Conservation (phyloP, 768 basidiomycete genomes). For the Cystobasidium ongulense region DNA sequence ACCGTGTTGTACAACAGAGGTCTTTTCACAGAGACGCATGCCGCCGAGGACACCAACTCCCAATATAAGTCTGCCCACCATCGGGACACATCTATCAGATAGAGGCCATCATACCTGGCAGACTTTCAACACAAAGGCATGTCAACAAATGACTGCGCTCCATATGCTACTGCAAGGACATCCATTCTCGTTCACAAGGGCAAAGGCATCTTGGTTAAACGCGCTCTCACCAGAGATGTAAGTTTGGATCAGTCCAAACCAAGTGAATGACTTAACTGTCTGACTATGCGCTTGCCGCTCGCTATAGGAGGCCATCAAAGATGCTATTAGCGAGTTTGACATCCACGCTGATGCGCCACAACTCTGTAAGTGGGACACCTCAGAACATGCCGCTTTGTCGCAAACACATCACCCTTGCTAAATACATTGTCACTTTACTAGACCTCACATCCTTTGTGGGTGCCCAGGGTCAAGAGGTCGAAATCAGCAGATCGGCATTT, state of each 20-base stretch:
- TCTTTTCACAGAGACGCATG: too few relatives aligned
- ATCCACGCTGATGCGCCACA: neutral
- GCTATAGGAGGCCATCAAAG: neutral
- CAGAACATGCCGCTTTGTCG: too few relatives aligned
- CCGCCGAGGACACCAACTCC: too few relatives aligned
- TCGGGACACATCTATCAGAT: neutral
- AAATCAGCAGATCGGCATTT: conserved; percentile 21
- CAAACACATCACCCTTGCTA: too few relatives aligned
- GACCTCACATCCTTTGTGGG: conserved; percentile 11
- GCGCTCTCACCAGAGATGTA: neutral
- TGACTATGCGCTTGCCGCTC: neutral
- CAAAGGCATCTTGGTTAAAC: conserved; percentile 16
- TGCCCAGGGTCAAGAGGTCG: conserved; percentile 19
- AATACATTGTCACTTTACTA: too few relatives aligned
- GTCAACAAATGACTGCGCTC: neutral
- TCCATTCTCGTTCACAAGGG: conserved; percentile 4
- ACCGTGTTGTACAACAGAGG: too few relatives aligned
- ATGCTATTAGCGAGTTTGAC: conserved; percentile 22
- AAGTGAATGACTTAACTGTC: neutral
- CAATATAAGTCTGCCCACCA: too few relatives aligned
- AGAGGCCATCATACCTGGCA: too few relatives aligned
- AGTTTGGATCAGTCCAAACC: neutral
- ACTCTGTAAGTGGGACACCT: too few relatives aligned
- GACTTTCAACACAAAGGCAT: too few relatives aligned
- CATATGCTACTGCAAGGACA: neutral